Evolutionary conservation across 192 early-diverging fungal species (phyloP), one percentile per base, ranked within the genome.

Genomic region (Borealophlyctis nickersoniae): DNA sequence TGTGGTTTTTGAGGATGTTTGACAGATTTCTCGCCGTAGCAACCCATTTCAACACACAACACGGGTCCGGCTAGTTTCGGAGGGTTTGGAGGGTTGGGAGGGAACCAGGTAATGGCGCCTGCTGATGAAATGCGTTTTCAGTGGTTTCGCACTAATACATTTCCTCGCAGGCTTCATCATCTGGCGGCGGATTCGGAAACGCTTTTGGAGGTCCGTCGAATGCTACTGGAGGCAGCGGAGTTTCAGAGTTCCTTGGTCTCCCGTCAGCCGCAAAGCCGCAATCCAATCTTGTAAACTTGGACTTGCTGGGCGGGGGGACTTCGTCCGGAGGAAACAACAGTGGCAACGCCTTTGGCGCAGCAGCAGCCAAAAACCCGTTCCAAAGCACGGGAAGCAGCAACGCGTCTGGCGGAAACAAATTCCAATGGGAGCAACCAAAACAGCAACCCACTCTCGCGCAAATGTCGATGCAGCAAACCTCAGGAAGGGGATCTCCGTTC

Each of bases 291-390:
- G 63, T 59, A 34, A 56, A 61, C 53, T 54, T 66, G 30, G 70
- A 65, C 50, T 13, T 49, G 19, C 22, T 27, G 36, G 45, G 45
- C 36, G 52, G 54, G 28, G 56, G 26, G 45, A 65, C 35, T 27
- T 26, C 51, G 28, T 16, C 35, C 31, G 32, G 22, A 31, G 36
- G 29, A 2, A 58, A 22, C 34, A 19, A 27, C 9, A n/a, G n/a
- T 2, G n/a, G 9, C 33, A 48, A 19, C 26, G 34, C 50, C 27
- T 65, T 73, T 35, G 62, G 67, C 28, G 45, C 73, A 4, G 55
- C 55, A 1, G 24, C 23, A 5, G 35, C 60, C 7, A 64, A 69
- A 45, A 74, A 74, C 60, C 73, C 73, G 2, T 74, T 74, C 48
- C 52, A 52, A 13, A 49, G 48, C 0, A 14, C 62, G 4, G 51